Percentiles rank a stretch among this genome's conserved stretches.
Evolutionary conservation across 345 rosid species (phyloP).

Genomic region (Linum trigynum): DNA sequence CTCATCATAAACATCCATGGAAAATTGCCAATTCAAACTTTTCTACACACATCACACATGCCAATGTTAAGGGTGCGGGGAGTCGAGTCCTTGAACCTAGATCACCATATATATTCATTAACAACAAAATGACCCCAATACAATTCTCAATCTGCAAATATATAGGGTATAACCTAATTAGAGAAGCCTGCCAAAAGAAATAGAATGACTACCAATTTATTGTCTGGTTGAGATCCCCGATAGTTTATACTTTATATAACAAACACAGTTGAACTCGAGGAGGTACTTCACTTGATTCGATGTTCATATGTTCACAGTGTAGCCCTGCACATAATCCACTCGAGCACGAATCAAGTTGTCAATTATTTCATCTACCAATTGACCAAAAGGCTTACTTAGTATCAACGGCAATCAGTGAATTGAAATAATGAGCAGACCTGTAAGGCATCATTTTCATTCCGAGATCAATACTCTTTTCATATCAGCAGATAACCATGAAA

Average conservation of each 20-base stretch:
- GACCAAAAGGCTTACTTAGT: constrained; percentile 47
- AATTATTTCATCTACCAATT: constrained; percentile 53
- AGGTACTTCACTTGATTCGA: constrained; percentile 42
- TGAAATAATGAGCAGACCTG: neutral
- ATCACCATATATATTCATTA: too few species aligned
- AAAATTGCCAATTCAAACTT: too few species aligned
- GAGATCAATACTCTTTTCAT: neutral
- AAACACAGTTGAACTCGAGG: neutral
- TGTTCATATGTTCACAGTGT: constrained; percentile 19
- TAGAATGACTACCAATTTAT: too few species aligned
- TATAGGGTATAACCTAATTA: too few species aligned
- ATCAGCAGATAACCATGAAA: neutral
- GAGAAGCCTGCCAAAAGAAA: too few species aligned
- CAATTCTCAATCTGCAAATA: too few species aligned
- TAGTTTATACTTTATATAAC: neutral
- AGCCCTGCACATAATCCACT: constrained; percentile 43
- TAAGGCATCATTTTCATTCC: neutral
- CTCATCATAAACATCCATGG: too few species aligned
- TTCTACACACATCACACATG: too few species aligned
- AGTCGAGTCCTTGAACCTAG: too few species aligned
- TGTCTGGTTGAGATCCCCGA: too few species aligned
- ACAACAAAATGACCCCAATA: too few species aligned
- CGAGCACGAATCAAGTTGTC: constrained; percentile 57
- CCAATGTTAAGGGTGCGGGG: too few species aligned
- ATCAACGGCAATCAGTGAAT: constrained; percentile 4